Conservation (phyloP, 164 flowering plant species). For the Nymphaea colorata region DNA sequence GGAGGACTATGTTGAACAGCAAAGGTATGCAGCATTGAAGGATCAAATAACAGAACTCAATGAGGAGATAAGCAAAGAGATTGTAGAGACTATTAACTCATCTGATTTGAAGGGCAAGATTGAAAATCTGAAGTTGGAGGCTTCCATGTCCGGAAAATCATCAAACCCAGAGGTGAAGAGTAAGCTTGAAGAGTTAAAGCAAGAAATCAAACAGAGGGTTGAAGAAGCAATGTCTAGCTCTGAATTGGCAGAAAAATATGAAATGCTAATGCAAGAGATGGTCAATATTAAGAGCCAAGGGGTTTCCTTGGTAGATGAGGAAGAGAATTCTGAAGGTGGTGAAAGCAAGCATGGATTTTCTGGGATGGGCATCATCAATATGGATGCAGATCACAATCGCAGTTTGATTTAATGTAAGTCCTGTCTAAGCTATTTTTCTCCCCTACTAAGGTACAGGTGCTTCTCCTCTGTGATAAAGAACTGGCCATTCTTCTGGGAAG, state of each 20-base stretch:
- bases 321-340: background rate
- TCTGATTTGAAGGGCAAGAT: slow-evolving; percentile 20
- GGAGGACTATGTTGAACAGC: background rate
- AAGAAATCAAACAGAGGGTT: background rate
- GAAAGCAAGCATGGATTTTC: background rate
- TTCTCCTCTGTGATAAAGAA: background rate
- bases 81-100: slow-evolving; percentile 16
- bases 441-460: background rate
- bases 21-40: background rate
- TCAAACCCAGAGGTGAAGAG: slow-evolving; percentile 5
- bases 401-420: background rate
- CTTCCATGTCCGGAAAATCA: slow-evolving; percentile 1
- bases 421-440: background rate
- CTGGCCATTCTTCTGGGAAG: background rate
- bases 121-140: slow-evolving; percentile 12
- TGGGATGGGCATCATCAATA: background rate
- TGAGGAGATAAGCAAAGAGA: slow-evolving; percentile 22
- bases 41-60: slow-evolving; percentile 5
- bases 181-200: slow-evolving; percentile 13
- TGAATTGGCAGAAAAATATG: background rate
- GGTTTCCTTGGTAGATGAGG: background rate
- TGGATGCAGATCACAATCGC: background rate
- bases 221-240: background rate
- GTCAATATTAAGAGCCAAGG: background rate
- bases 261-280: background rate